phyloP scores from a whole-genome alignment of 176 grass and related monocot species.

The Juncus inflexus region DNA sequence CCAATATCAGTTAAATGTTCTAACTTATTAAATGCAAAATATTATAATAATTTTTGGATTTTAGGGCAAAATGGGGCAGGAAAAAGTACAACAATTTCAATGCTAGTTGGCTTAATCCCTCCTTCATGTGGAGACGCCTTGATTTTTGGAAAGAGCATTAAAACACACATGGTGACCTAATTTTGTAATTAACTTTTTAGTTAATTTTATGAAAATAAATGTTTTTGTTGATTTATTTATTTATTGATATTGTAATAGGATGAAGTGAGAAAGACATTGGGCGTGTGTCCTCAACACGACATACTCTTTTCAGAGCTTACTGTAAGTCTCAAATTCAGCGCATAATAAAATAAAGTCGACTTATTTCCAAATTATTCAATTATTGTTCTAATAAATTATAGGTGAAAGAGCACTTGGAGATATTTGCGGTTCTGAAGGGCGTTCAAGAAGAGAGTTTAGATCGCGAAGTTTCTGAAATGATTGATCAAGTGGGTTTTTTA shows the following conservation, averaged over 20 bases:
- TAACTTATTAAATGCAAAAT: conserved; percentile 10
- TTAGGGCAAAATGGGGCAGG: conserved; percentile 51
- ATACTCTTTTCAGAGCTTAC: conserved; percentile 47
- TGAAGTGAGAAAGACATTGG: conserved; percentile 46
- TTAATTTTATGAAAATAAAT: too few relatives aligned
- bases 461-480: conserved; percentile 35
- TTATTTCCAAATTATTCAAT: neutral
- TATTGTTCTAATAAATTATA: conserved; percentile 22
- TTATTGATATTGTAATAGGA: conserved; percentile 32
- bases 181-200: neutral
- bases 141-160: conserved; percentile 49
- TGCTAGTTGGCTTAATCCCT: conserved; percentile 48
- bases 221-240: neutral
- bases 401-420: conserved; percentile 54
- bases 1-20: conserved; percentile 2
- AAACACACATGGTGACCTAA: conserved; percentile 32
- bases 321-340: conserved; percentile 20
- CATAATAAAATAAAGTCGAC: neutral
- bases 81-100: conserved; percentile 52
- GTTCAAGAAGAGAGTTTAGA: conserved; percentile 37
- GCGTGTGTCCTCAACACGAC: conserved; percentile 51
- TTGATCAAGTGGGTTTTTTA: conserved; percentile 33
- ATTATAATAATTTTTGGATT: conserved; percentile 12
- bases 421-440: conserved; percentile 45
- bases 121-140: conserved; percentile 39